phyloP scores from a whole-genome alignment of 2,329 filamentous ascomycete genomes.

The Hymenoscyphus fraxineus region DNA sequence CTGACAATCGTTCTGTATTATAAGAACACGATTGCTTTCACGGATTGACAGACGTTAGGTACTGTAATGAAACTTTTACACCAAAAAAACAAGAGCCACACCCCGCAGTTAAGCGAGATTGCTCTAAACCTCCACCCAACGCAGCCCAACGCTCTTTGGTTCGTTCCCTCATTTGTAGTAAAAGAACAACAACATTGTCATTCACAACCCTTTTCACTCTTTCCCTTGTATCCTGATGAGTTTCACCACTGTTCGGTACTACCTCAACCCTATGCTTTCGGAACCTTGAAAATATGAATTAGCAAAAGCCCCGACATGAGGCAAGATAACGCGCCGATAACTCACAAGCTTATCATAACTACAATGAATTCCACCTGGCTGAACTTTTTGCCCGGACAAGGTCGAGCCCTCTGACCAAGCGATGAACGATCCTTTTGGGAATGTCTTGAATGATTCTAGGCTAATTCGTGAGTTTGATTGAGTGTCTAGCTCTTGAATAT shows the following conservation, averaged over 20 bases:
- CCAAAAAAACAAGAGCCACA: not conserved
- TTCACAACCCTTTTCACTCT: conserved; percentile 6
- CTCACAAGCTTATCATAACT: conserved; percentile 14
- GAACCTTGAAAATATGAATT: conserved; percentile 5
- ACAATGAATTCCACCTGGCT: conserved; percentile 33
- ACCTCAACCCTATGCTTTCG: conserved; percentile 14
- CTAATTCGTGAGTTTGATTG: not conserved
- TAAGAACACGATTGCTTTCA: not conserved
- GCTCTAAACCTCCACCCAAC: not conserved
- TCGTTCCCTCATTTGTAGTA: conserved; percentile 10
- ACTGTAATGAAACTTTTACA: not conserved
- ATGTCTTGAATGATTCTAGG: not conserved
- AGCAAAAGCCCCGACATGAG: not conserved
- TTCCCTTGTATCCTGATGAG: not conserved
- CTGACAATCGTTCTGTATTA: not conserved
- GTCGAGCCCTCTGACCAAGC: conserved; percentile 31
- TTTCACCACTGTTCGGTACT: conserved; percentile 4
- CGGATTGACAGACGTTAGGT: not conserved
- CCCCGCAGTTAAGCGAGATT: not conserved
- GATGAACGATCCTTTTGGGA: conserved; percentile 20
- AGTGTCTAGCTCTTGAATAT: not conserved
- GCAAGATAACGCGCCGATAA: not conserved
- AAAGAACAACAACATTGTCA: conserved; percentile 5
- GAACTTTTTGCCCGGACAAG: conserved; percentile 33
- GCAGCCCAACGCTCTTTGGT: conserved; percentile 5